Percentiles rank a stretch among this genome's conserved stretches.
Evolutionary conservation across 1,139 yeast species (phyloP).

Genomic region (Wickerhamiella pararugosa): DNA sequence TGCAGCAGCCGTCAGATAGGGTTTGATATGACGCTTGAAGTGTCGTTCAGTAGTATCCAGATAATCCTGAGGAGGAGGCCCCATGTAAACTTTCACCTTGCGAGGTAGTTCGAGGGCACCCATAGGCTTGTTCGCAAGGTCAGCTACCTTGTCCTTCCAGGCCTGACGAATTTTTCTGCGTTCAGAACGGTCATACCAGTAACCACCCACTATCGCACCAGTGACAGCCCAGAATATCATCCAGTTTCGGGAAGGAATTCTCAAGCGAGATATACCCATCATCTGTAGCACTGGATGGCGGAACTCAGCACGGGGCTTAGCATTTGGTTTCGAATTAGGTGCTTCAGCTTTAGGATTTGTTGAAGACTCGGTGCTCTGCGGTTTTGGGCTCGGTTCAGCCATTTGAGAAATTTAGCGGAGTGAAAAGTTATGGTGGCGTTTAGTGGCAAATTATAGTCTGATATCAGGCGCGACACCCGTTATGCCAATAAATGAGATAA

Average conservation of each 20-base stretch:
- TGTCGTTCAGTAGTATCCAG: slow-evolving; percentile 59
- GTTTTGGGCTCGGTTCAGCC: neutral
- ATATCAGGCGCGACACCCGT: neutral
- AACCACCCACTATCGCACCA: slow-evolving; percentile 52
- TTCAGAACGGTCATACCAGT: slow-evolving; percentile 62
- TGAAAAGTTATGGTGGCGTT: neutral
- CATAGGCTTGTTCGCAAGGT: slow-evolving; percentile 32
- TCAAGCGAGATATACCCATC: slow-evolving; percentile 68
- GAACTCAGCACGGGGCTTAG: slow-evolving; percentile 30
- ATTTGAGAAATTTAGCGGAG: neutral
- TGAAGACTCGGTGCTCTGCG: too few species aligned
- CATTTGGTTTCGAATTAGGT: neutral
- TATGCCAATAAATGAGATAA: too few species aligned
- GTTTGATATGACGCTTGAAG: slow-evolving; percentile 73
- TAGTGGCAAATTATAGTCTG: neutral
- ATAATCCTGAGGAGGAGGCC: slow-evolving; percentile 94
- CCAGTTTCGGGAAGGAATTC: slow-evolving; percentile 89
- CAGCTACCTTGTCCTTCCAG: slow-evolving; percentile 50
- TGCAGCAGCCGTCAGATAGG: slow-evolving; percentile 73
- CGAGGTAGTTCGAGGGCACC: slow-evolving; percentile 47
- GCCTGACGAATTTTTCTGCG: slow-evolving; percentile 49
- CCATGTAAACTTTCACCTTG: slow-evolving; percentile 65
- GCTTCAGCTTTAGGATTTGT: neutral
- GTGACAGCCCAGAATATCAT: slow-evolving; percentile 69
- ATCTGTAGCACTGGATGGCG: slow-evolving; percentile 76